These are phyloP conservation scores for Chimonanthus salicifolius DNA, from an alignment of 164 flowering plant genomes.

Conservation along the genomic window DNA sequence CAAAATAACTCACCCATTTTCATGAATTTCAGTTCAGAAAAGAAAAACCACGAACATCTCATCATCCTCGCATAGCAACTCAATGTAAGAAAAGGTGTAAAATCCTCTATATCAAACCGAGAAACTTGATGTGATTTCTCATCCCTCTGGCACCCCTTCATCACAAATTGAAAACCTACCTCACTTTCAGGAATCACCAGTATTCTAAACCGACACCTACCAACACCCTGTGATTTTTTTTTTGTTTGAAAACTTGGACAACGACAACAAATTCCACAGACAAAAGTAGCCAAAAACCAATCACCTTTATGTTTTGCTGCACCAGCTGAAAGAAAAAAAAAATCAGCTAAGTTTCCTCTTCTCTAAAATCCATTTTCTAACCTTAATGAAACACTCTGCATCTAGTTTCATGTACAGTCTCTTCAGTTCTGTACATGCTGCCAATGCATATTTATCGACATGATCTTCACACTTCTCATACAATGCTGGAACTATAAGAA, in stretches of 20 bases:
- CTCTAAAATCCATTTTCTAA: slow-evolving; percentile 44
- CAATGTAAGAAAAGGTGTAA: too few relatives aligned
- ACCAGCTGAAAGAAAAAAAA: not conserved
- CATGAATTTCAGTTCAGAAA: not conserved
- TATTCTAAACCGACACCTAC: not conserved
- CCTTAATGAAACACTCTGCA: slow-evolving; percentile 26
- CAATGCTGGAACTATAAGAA: slow-evolving; percentile 68
- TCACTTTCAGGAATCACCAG: not conserved
- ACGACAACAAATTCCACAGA: not conserved
- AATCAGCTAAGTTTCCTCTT: slow-evolving; percentile 51
- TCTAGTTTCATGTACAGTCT: slow-evolving; percentile 40
- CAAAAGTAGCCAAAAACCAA: not conserved
- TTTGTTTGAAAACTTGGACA: slow-evolving; percentile 1
- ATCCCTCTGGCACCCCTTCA: not conserved
- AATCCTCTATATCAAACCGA: not conserved
- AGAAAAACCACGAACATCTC: not conserved
- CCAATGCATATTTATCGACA: slow-evolving; percentile 37
- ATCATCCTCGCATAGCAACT: too few relatives aligned
- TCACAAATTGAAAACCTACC: not conserved
- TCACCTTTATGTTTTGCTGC: not conserved
- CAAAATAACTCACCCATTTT: not conserved
- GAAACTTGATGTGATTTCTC: not conserved
- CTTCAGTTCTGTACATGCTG: slow-evolving; percentile 27
- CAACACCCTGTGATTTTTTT: too few relatives aligned
- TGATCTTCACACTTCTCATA: slow-evolving; percentile 69